A percentile compares a stretch with the other conserved stretches of the same genome.
Evolutionary conservation across 140 eudicot species (phyloP).

Genomic region (Erigeron philadelphicus): DNA sequence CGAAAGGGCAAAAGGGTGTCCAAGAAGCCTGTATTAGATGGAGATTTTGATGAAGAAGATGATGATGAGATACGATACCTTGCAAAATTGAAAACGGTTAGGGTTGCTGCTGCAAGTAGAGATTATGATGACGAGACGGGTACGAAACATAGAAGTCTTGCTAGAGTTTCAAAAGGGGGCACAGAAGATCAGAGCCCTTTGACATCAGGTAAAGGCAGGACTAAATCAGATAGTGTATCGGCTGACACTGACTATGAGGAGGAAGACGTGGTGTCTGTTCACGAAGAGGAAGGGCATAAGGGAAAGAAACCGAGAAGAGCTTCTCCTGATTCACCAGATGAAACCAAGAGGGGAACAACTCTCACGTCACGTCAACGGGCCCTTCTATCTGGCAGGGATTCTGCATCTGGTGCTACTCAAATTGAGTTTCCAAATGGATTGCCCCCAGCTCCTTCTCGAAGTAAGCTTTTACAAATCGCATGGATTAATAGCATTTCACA

Average conservation of each 20-base stretch:
- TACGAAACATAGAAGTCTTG: conserved; percentile 44
- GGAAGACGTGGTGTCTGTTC: conserved; percentile 54
- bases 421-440: conserved; percentile 93
- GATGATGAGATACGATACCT: conserved; percentile 89
- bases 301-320: conserved; percentile 60
- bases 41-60: conserved; percentile 66
- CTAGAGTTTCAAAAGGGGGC: conserved; percentile 38
- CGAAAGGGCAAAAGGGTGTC: conserved; percentile 84
- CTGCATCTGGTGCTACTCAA: conserved; percentile 49
- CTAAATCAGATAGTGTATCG: conserved; percentile 26
- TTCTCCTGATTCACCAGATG: conserved; percentile 55
- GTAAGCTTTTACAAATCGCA: conserved; percentile 34
- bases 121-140: conserved; percentile 55
- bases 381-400: conserved; percentile 59
- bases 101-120: conserved; percentile 40
- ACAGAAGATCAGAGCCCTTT: conserved; percentile 31
- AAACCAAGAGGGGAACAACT: conserved; percentile 60
- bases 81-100: conserved; percentile 70
- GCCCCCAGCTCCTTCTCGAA: conserved; percentile 88
- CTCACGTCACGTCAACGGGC: conserved; percentile 91
- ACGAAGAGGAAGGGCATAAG: conserved; percentile 48
- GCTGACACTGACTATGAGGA: conserved; percentile 62
- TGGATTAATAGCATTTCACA: not conserved
- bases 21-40: conserved; percentile 63
- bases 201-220: conserved; percentile 24